These are phyloP conservation scores for Neckera pumila DNA, from an alignment of 225 moss, liverwort and hornwort species.

Conservation along the genomic window DNA sequence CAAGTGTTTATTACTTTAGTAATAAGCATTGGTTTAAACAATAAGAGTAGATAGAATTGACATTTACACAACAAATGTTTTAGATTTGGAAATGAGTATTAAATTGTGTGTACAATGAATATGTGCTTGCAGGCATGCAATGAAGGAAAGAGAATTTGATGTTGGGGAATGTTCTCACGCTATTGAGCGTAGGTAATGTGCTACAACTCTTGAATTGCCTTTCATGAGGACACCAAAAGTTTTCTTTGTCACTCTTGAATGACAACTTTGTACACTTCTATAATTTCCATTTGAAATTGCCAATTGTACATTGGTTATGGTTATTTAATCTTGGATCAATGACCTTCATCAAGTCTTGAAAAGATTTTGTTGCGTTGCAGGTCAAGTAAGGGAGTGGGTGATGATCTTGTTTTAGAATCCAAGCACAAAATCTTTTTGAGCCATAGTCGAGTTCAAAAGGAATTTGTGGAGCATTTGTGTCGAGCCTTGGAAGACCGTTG, in stretches of 20 bases:
- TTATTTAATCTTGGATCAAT: not conserved
- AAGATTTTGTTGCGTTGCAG: not conserved
- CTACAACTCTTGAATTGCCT: not conserved
- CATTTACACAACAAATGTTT: not conserved
- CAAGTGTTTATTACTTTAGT: not conserved
- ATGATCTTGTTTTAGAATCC: not conserved
- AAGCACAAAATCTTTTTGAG: not conserved
- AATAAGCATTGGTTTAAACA: accelerated
- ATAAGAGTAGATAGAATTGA: not conserved
- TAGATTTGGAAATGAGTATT: not conserved
- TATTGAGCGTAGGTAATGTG: accelerated
- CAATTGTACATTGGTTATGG: not conserved
- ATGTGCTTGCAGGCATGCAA: not conserved
- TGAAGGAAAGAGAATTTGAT: not conserved
- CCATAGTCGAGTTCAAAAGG: not conserved
- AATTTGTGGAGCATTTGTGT: not conserved
- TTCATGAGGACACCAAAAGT: not conserved
- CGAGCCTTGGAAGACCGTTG: not conserved
- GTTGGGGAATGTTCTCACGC: not conserved
- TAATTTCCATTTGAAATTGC: no score
- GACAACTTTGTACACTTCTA: not conserved
- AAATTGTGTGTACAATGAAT: not conserved
- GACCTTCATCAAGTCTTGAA: not conserved
- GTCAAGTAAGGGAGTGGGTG: not conserved
- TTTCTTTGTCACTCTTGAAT: accelerated